Percentiles rank a stretch among this genome's conserved stretches.
phyloP scores from a whole-genome alignment of 352 stramenopile genomes.

The Globisporangium iwayamae region DNA sequence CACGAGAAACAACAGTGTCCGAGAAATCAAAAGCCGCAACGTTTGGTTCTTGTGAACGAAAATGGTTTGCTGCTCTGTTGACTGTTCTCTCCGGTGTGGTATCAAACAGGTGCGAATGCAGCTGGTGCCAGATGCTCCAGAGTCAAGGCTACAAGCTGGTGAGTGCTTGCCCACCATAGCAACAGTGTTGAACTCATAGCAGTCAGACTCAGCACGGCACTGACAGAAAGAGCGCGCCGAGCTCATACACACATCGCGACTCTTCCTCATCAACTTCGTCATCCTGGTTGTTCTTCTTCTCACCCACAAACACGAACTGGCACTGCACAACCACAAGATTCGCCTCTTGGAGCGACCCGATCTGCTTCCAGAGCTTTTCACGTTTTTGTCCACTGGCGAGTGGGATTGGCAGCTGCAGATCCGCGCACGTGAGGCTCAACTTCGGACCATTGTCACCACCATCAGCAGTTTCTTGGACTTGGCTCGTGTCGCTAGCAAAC shows the following conservation, averaged over 20 bases:
- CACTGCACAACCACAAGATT: slow-evolving; percentile 72
- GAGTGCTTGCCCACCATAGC: background rate
- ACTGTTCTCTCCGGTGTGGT: no score
- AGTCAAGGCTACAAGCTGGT: background rate
- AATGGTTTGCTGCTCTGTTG: background rate
- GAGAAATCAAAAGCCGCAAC: background rate
- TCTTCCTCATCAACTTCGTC: background rate
- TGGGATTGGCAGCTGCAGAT: slow-evolving; percentile 37
- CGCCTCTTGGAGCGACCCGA: slow-evolving; percentile 61
- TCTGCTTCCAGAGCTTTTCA: slow-evolving; percentile 67
- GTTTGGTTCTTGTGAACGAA: background rate
- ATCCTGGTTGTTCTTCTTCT: slow-evolving; percentile 25
- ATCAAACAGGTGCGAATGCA: no score
- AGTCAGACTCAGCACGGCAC: slow-evolving; percentile 35
- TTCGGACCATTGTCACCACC: background rate
- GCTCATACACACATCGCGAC: slow-evolving; percentile 16
- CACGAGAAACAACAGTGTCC: background rate
- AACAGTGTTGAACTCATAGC: no score
- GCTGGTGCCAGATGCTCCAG: no score
- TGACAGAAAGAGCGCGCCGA: slow-evolving; percentile 61
- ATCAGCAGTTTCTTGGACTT: slow-evolving; percentile 10
- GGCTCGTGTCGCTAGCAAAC: slow-evolving; percentile 20
- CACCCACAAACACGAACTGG: slow-evolving; percentile 37
- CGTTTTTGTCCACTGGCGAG: background rate
- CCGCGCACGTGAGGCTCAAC: slow-evolving; percentile 32